Conservation (phyloP, 2,329 filamentous ascomycete species). For the Talaromyces sp. region DNA sequence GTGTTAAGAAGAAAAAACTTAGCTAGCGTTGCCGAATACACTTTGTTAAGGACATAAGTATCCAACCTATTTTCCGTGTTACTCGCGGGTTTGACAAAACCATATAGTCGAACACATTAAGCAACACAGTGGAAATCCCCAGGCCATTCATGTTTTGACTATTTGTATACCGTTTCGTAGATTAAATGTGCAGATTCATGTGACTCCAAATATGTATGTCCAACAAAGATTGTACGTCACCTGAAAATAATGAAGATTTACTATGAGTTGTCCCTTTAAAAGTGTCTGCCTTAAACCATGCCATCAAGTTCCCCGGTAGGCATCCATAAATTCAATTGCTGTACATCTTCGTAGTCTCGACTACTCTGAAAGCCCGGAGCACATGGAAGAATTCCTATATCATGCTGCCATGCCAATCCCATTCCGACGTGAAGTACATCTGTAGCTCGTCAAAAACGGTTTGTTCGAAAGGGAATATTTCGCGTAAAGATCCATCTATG, state of each 20-base stretch:
- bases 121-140: neutral
- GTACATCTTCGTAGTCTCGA: neutral
- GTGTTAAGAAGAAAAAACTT: neutral
- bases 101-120: neutral
- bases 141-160: neutral
- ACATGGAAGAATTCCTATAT: neutral
- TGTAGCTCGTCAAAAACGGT: neutral
- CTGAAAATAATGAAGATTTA: neutral
- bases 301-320: neutral
- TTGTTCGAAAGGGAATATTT: neutral
- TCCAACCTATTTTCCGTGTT: neutral
- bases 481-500: neutral
- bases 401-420: neutral
- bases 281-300: neutral
- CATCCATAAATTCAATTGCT: neutral
- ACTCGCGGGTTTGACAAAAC: neutral
- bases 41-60: neutral
- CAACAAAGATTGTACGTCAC: neutral
- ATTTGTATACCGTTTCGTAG: neutral
- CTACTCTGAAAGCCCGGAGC: neutral
- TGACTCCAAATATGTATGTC: neutral
- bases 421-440: neutral
- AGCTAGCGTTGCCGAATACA: neutral
- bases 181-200: too few relatives aligned
- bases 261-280: too few relatives aligned